Percentiles rank a stretch among this genome's conserved stretches.
Conservation (phyloP, 148 eudicot genomes). For the Polygonum aviculare region DNA sequence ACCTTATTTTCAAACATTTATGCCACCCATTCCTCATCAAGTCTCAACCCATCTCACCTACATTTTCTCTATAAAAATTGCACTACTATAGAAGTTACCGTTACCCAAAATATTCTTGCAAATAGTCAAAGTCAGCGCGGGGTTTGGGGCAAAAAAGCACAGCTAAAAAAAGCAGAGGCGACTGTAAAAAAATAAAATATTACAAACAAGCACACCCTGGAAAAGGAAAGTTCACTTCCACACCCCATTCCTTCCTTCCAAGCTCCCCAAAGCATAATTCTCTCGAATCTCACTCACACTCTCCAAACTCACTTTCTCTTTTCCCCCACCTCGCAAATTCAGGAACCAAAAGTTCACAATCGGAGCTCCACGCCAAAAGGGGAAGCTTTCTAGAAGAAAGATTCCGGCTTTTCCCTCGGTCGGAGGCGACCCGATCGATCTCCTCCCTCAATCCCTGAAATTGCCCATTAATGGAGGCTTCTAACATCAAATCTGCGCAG, state of each 20-base stretch:
- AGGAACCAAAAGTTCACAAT: background rate
- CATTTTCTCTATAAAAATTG: no score
- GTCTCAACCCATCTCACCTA: no score
- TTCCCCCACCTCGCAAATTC: background rate
- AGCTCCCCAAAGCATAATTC: constrained; percentile 32
- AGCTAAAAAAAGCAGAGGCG: background rate
- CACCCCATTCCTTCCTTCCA: constrained; percentile 68
- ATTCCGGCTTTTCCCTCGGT: background rate
- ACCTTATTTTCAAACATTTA: no score
- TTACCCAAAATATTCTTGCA: background rate
- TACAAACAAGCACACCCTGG: background rate
- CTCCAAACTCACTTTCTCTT: constrained; percentile 12
- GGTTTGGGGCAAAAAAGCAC: background rate
- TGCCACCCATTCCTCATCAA: no score
- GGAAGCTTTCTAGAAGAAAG: background rate
- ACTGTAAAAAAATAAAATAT: background rate
- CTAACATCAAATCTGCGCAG: constrained; percentile 47
- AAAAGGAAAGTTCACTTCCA: constrained; percentile 3
- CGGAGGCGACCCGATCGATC: background rate
- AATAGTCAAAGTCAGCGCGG: constrained; percentile 2
- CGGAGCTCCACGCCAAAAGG: constrained; percentile 7
- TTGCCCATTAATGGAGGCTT: constrained; percentile 35
- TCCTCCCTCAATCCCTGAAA: constrained; percentile 5
- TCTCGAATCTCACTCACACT: background rate
- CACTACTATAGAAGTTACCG: background rate